Base-by-base conservation (phyloP, 352 stramenopile genomes). In the Phytophthora chlamydospora region DNA sequence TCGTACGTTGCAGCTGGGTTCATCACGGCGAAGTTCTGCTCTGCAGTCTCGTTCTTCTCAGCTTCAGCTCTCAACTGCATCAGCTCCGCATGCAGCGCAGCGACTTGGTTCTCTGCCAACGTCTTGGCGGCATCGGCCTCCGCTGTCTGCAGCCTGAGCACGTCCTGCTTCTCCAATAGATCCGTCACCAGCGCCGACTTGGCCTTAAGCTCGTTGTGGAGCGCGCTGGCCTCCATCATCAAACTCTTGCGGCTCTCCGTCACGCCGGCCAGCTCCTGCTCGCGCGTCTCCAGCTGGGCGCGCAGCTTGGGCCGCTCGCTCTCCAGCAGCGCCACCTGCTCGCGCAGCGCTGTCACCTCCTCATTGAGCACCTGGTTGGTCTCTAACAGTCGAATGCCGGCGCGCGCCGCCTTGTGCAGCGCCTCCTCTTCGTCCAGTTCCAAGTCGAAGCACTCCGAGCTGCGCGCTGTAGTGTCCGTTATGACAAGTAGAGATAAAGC, bases 381-480 rank as follows among this genome's bases (percentile, higher is more conserved):
- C 67, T 94, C 85, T 43, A 94, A 58, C 33, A 94, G 58, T 46
- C 85, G 63, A 34, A 94, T 89, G 0, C 85, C 85, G 13, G 80
- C 80, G 34, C 85, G 83, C 10, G 83, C 85, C 31, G 85, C 81
- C 34, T 82, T 83, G 41, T 68, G 79, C 14, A 91, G 72, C 42
- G 79, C 75, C 32, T 90, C 78, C n/a, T 86, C 74, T 35, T 88
- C 81, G 43, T 88, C 78, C 48, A 80, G 49, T 14, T 74, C 66
- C 39, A 75, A 65, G 35, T 73, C 69, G 39, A 71, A 77, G 44
- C 51, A 75, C 33, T 82, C 73, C 10, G 73, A 82, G 0, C 56
- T 45, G 52, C 52, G 47, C 12, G 21, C 62, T 71, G 31, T 31
- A 31, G 5, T 45, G 31, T 54, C 12, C 35, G 45, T 65, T 50